Percentiles rank a stretch among this genome's conserved stretches.
Evolutionary conservation across 805 yeast species (phyloP).

Genomic region (Kuraishia cidri): DNA sequence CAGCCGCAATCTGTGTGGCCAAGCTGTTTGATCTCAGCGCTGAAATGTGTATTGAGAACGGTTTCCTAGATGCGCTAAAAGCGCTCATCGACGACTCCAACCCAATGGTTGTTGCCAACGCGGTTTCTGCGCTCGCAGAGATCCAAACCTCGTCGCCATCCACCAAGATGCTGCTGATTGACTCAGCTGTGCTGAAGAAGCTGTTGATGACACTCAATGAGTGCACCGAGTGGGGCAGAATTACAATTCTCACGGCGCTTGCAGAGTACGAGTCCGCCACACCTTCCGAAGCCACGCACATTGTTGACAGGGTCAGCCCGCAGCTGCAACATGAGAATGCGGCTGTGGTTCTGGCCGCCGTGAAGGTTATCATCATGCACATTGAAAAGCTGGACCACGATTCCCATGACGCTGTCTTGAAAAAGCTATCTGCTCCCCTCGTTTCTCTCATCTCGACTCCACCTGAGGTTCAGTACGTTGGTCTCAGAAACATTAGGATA

Average conservation of each 20-base stretch:
- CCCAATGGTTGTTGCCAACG: conserved; percentile 97
- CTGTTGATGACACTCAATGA: conserved; percentile 83
- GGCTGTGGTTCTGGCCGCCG: conserved; percentile 80
- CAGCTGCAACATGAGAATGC: conserved; percentile 97
- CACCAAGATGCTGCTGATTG: conserved; percentile 25
- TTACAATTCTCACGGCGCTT: conserved; percentile 76
- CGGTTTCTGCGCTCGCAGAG: conserved; percentile 79
- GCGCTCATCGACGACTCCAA: conserved; percentile 74
- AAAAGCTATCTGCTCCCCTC: conserved; percentile 74
- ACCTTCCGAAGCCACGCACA: conserved; percentile 66
- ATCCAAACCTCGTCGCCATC: conserved; percentile 30
- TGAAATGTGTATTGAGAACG: conserved; percentile 75
- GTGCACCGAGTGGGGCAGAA: conserved; percentile 99
- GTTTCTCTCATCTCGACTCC: conserved; percentile 83
- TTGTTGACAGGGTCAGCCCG: conserved; percentile 84
- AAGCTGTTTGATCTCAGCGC: conserved; percentile 84
- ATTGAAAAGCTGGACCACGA: conserved; percentile 32
- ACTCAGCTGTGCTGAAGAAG: conserved; percentile 39
- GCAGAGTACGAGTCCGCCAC: conserved; percentile 56
- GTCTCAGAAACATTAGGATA: conserved; percentile 83
- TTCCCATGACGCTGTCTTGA: conserved; percentile 37
- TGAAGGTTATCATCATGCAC: conserved; percentile 73
- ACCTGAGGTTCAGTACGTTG: conserved; percentile 93
- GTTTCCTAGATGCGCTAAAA: conserved; percentile 65
- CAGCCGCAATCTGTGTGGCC: conserved; percentile 97